phyloP scores from a whole-genome alignment of 2,329 filamentous ascomycete genomes.

The Aureobasidium mangrovei region DNA sequence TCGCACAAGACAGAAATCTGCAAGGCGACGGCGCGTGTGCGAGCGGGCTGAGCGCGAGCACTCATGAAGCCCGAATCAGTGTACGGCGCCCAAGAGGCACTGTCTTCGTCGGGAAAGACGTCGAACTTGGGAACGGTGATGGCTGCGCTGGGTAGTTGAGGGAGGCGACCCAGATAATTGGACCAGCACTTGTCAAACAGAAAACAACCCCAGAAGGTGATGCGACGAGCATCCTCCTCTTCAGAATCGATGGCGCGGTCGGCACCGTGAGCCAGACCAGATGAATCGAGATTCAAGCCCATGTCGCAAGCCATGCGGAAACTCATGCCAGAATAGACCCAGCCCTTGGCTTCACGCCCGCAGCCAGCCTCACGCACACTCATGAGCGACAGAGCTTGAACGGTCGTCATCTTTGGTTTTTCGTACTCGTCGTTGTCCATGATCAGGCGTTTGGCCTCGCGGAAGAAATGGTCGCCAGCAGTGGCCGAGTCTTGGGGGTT shows the following conservation, averaged over 20 bases:
- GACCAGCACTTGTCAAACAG: conserved; percentile 99
- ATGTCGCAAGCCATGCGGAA: conserved; percentile 96
- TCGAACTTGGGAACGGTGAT: conserved; percentile 84
- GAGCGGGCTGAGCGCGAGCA: conserved; percentile 65
- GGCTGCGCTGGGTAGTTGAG: conserved; percentile 70
- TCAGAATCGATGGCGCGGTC: conserved; percentile 59
- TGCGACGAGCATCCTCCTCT: conserved; percentile 78
- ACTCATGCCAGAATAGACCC: conserved; percentile 97
- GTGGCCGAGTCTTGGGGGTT: conserved; percentile 68
- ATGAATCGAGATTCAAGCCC: conserved; percentile 77
- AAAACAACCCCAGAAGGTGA: conserved; percentile 97
- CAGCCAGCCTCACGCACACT: conserved; percentile 93
- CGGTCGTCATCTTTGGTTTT: conserved; percentile 76
- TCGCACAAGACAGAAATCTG: conserved; percentile 80
- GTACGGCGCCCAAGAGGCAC: conserved; percentile 78
- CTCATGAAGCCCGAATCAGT: conserved; percentile 73
- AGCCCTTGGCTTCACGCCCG: conserved; percentile 86
- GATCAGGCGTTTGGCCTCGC: conserved; percentile 81
- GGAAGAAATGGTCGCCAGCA: conserved; percentile 92
- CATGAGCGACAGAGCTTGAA: conserved; percentile 91
- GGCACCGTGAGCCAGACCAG: conserved; percentile 51
- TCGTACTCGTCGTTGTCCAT: conserved; percentile 90
- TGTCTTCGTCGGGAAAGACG: conserved; percentile 81
- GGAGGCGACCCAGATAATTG: conserved; percentile 86
- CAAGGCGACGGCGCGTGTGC: conserved; percentile 71